Conservation (phyloP, 352 stramenopile species). For the Globisporangium okanoganense region DNA sequence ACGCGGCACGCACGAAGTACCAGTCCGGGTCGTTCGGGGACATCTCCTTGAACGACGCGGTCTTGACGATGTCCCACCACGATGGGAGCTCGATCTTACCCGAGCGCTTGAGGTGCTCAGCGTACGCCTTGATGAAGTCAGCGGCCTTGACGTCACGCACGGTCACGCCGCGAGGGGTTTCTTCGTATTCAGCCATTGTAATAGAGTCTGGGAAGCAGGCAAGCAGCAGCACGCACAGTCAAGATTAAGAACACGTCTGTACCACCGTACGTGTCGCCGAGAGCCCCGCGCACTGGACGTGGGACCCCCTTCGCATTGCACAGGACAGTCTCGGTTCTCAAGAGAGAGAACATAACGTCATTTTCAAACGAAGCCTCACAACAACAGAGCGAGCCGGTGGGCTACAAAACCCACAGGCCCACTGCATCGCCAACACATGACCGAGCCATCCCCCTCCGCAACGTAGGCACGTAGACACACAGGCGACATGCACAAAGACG, state of each 20-base stretch:
- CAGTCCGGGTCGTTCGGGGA: slow-evolving; percentile 97
- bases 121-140: slow-evolving; percentile 98
- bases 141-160: slow-evolving; percentile 96
- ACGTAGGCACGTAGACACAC: slow-evolving; percentile 10
- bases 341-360: slow-evolving; percentile 70
- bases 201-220: slow-evolving; percentile 40
- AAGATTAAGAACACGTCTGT: slow-evolving; percentile 90
- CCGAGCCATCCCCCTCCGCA: background rate
- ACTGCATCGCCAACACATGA: background rate
- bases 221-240: slow-evolving; percentile 16
- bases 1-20: slow-evolving; percentile 98
- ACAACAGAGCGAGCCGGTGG: slow-evolving; percentile 13
- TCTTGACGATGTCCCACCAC: slow-evolving; percentile 99
- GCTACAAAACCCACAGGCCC: background rate
- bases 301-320: slow-evolving; percentile 40
- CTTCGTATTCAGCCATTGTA: slow-evolving; percentile 87
- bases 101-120: slow-evolving; percentile 98
- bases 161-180: slow-evolving; percentile 89
- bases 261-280: slow-evolving; percentile 65
- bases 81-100: slow-evolving; percentile 98
- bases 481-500: slow-evolving; percentile 11
- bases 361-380: slow-evolving; percentile 21
- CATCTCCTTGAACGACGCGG: slow-evolving; percentile 97
- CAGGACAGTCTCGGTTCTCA: slow-evolving; percentile 91
- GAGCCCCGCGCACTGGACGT: slow-evolving; percentile 23